Conservation (phyloP, 139 green algal genomes). For the Chlamydomonas eustigma region DNA sequence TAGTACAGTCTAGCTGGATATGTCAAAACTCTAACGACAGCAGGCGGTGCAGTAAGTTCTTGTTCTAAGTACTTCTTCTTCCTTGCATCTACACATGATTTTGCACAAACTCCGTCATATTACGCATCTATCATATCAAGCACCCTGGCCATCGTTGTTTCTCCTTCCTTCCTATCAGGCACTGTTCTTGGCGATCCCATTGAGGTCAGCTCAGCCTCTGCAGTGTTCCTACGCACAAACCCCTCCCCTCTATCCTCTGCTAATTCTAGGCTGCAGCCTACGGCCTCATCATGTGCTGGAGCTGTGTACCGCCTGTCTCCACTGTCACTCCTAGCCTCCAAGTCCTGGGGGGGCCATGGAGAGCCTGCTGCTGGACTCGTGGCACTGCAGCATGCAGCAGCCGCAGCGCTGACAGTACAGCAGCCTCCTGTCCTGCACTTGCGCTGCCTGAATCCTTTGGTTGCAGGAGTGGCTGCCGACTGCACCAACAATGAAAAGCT, state of each 20-base stretch:
- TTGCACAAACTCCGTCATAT: too few relatives aligned
- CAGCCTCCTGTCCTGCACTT: constrained; percentile 53
- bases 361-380: constrained; percentile 71
- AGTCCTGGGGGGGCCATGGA: constrained; percentile 53
- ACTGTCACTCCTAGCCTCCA: constrained; percentile 10
- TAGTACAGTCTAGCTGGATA: too few relatives aligned
- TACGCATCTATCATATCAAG: too few relatives aligned
- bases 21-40: too few relatives aligned
- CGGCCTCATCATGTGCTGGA: neutral
- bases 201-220: constrained; percentile 9
- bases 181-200: constrained; percentile 31
- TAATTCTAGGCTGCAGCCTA: neutral
- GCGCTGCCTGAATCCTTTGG: constrained; percentile 49
- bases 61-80: too few relatives aligned
- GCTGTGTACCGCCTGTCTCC: neutral
- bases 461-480: constrained; percentile 5
- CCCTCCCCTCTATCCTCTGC: neutral
- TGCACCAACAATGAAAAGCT: too few relatives aligned
- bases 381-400: constrained; percentile 40
- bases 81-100: too few relatives aligned
- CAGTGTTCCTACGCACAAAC: neutral
- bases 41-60: too few relatives aligned
- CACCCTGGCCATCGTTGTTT: neutral
- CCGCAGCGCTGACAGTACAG: neutral
- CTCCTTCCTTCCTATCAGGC: constrained; percentile 11